Conservation (phyloP, 108 stramenopile species). For the Pseudonitzschia pungens region DNA sequence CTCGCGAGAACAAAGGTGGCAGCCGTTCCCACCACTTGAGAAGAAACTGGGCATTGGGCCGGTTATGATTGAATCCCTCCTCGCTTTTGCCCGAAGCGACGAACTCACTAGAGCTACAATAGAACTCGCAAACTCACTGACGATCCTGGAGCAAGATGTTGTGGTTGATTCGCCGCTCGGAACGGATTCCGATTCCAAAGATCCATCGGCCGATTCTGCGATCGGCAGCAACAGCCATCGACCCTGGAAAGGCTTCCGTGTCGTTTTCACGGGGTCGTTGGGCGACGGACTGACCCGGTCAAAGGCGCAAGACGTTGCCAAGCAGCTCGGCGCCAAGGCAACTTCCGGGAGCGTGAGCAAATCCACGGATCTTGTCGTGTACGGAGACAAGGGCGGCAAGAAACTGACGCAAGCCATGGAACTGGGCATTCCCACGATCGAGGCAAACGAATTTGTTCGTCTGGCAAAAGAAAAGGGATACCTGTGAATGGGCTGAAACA, state of each 20-base stretch:
- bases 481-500: neutral
- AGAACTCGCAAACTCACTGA: conserved; percentile 43
- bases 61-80: conserved; percentile 50
- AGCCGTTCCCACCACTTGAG: conserved; percentile 28
- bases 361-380: conserved; percentile 71
- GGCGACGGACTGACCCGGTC: conserved; percentile 46
- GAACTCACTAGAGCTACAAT: conserved; percentile 62
- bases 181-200: neutral
- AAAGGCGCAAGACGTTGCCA: conserved; percentile 56
- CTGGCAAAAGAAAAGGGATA: conserved; percentile 31
- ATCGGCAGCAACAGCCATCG: neutral
- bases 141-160: conserved; percentile 28
- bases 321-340: conserved; percentile 61
- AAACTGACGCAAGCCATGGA: conserved; percentile 68
- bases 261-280: conserved; percentile 81
- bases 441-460: conserved; percentile 55
- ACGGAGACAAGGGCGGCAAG: conserved; percentile 78
- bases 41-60: conserved; percentile 70
- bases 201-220: neutral
- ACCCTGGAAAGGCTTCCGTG: conserved; percentile 59
- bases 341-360: conserved; percentile 76
- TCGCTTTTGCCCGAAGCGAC: conserved; percentile 50
- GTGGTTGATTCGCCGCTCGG: conserved; percentile 7
- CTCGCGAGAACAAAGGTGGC: neutral
- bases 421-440: conserved; percentile 60